Evolutionary conservation across 2,329 filamentous ascomycete species (phyloP), one percentile per base, ranked within the genome.

Genomic region (Diaporthe citrichinensis): DNA sequence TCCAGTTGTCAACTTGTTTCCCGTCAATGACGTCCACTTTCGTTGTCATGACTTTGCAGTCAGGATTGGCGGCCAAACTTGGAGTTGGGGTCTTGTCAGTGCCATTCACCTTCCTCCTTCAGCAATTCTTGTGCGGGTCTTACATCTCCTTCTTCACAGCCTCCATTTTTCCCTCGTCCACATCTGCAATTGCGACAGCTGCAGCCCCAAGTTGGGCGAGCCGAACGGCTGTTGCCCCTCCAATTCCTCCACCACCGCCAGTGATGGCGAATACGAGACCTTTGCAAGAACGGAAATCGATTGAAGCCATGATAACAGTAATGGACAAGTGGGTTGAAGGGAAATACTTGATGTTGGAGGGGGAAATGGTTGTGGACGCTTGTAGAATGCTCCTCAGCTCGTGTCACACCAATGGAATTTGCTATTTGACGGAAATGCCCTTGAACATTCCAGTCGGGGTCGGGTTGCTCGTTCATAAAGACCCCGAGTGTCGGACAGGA

Each of bases 71-170:
- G 36, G 15, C 55, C 6, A 34, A 14, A n/a, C 55, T 58, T 15
- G 3, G 31, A 36, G 28, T 23, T 20, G 55, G 8, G 9, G 2
- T 36, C 3, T 10, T 58, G 28, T 58, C 55, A 58, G 31, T 58
- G 3, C 3, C 8, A 14, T 14, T 23, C 55, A 4, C 15, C 31
- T 31, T 36, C 2, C 1, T 7, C 8, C 17, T 5, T n/a, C 17
- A 36, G 17, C 7, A n/a, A 58, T n/a, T 10, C 1, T 14, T 10
- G 1, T 17, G 15, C 3, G 39, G 31, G 10, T 49, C 39, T 58
- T 15, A 49, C 62, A 68, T 68, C 62, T 68, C 39, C 62, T 46
- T 68, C 62, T 68, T 68, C 20, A 15, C 51, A 8, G 67, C 49
- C 23, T 71, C 49, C 67, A 71, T 41, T 36, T 23, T 49, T 2